A percentile compares a stretch with the other conserved stretches of the same genome.
Evolutionary conservation across 352 stramenopile species (phyloP).

Genomic region (Pythium monospermum): DNA sequence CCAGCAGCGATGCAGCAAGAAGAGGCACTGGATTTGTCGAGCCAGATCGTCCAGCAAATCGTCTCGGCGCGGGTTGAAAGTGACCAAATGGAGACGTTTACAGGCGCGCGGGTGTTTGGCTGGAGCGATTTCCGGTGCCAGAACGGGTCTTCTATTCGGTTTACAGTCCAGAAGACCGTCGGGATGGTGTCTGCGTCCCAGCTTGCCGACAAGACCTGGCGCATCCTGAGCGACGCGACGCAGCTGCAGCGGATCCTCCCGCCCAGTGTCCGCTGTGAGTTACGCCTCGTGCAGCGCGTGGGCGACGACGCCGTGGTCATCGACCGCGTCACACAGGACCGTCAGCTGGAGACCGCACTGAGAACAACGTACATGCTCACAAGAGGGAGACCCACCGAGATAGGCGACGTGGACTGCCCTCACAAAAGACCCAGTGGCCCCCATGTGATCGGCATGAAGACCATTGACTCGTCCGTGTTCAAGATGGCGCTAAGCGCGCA

Average conservation of each 20-base stretch:
- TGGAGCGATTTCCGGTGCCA: constrained; percentile 44
- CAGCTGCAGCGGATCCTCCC: constrained; percentile 34
- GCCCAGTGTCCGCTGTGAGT: constrained; percentile 28
- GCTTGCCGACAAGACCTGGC: constrained; percentile 34
- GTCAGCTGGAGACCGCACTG: constrained; percentile 24
- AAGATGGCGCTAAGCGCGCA: constrained; percentile 33
- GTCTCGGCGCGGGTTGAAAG: constrained; percentile 28
- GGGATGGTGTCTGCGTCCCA: constrained; percentile 17
- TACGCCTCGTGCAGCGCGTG: constrained; percentile 41
- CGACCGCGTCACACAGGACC: constrained; percentile 40
- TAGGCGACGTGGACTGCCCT: too few relatives aligned
- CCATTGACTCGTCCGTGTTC: constrained; percentile 43
- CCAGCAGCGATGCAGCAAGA: neutral
- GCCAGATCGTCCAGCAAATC: constrained; percentile 29
- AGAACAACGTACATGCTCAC: constrained; percentile 50
- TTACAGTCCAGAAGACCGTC: constrained; percentile 43
- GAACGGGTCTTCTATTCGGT: constrained; percentile 37
- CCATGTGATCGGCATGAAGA: constrained; percentile 53
- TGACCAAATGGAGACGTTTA: constrained; percentile 25
- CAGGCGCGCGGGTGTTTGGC: constrained; percentile 33
- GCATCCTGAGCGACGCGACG: constrained; percentile 30
- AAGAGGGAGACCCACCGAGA: constrained; percentile 7
- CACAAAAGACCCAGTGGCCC: too few relatives aligned
- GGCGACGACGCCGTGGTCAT: constrained; percentile 38
- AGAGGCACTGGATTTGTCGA: constrained; percentile 25